phyloP scores from a whole-genome alignment of 192 early-diverging fungal genomes.

The Coemansia sp. region DNA sequence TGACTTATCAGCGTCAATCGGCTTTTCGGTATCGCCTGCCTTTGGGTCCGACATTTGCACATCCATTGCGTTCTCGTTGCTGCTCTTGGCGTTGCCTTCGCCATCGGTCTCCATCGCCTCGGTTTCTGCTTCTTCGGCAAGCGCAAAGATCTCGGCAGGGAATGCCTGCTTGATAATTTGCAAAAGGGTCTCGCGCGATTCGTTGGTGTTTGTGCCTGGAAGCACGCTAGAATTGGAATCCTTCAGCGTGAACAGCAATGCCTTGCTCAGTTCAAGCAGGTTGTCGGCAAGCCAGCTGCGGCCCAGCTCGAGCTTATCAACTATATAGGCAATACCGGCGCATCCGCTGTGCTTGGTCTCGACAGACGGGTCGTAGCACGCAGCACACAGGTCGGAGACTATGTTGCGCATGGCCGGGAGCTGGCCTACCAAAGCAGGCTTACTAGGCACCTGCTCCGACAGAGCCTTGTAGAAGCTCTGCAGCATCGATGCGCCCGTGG shows the following conservation, averaged over 20 bases:
- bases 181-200: constrained; percentile 34
- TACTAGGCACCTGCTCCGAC: constrained; percentile 14
- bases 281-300: constrained; percentile 90
- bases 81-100: constrained; percentile 10
- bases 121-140: constrained; percentile 31
- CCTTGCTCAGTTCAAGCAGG: constrained; percentile 90
- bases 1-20: too few relatives aligned
- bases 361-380: constrained; percentile 88
- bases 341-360: constrained; percentile 88
- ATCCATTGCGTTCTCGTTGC: constrained; percentile 1
- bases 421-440: constrained; percentile 28
- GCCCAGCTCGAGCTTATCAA: constrained; percentile 79
- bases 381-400: constrained; percentile 81
- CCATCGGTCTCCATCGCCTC: constrained; percentile 18
- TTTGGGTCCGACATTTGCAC: neutral
- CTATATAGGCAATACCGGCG: constrained; percentile 80
- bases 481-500: constrained; percentile 28
- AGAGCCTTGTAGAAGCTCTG: constrained; percentile 27
- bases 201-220: constrained; percentile 12
- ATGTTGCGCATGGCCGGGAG: constrained; percentile 54
- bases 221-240: constrained; percentile 56
- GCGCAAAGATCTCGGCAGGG: constrained; percentile 27
- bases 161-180: constrained; percentile 43
- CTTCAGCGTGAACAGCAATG: constrained; percentile 91
- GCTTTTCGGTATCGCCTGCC: neutral